These are phyloP conservation scores for Marasmius oreades DNA, from an alignment of 1,284 basidiomycete species.

Conservation along the genomic window DNA sequence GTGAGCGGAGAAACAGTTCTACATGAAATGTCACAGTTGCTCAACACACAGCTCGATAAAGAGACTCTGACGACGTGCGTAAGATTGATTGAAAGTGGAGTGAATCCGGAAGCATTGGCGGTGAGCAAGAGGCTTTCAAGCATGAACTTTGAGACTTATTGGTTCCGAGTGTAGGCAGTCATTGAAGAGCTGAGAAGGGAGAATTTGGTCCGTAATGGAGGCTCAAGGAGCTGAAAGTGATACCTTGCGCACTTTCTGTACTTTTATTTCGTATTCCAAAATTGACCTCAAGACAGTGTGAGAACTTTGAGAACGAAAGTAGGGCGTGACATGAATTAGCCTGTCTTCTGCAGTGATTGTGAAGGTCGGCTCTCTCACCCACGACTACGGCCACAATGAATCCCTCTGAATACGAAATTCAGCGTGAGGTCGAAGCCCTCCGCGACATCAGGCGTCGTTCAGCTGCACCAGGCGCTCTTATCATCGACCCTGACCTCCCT, in stretches of 20 bases:
- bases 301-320: not conserved
- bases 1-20: conserved; percentile 49
- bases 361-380: conserved; percentile 14
- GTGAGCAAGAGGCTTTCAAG: conserved; percentile 41
- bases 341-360: conserved; percentile 1
- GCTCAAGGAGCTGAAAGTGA: not conserved
- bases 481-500: conserved; percentile 87
- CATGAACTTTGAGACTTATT: conserved; percentile 2
- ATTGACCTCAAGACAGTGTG: not conserved
- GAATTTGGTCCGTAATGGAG: conserved; percentile 35
- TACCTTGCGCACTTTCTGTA: not conserved
- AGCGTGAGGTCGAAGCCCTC: conserved; percentile 82
- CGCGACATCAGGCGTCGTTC: conserved; percentile 82
- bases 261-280: not conserved
- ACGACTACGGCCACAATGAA: conserved; percentile 44
- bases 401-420: conserved; percentile 81
- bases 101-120: conserved; percentile 82
- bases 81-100: conserved; percentile 80
- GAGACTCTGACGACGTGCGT: conserved; percentile 82
- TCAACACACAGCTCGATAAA: conserved; percentile 80
- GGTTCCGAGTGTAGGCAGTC: conserved; percentile 53
- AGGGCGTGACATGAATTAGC: not conserved
- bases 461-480: conserved; percentile 72
- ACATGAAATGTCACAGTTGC: conserved; percentile 76
- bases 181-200: conserved; percentile 73